A percentile compares a stretch with the other conserved stretches of the same genome.
phyloP scores from a whole-genome alignment of 2,329 filamentous ascomycete species.

The Mycosphaerella arachidis region DNA sequence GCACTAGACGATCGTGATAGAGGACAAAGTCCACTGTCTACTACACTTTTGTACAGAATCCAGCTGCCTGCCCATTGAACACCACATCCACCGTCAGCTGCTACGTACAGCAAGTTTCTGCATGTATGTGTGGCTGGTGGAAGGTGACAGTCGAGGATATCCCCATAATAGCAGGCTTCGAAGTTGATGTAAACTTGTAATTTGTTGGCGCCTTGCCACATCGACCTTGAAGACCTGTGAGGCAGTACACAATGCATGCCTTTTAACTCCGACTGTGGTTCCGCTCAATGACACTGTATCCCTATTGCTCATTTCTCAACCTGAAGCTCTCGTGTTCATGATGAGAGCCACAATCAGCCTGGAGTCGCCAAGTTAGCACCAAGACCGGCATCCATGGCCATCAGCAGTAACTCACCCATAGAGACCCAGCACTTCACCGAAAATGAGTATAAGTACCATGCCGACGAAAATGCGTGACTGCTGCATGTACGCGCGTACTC shows the following conservation, averaged over 20 bases:
- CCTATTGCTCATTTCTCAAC: slow-evolving; percentile 13
- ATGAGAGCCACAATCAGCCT: slow-evolving; percentile 91
- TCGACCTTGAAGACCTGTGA: neutral
- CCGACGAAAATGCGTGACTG: slow-evolving; percentile 95
- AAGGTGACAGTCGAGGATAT: neutral
- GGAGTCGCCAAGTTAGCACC: slow-evolving; percentile 3
- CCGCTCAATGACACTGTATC: neutral
- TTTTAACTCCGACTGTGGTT: neutral
- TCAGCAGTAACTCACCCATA: slow-evolving; percentile 67
- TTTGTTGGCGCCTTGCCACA: neutral
- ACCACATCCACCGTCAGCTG: neutral
- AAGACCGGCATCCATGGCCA: neutral
- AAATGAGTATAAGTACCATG: slow-evolving; percentile 98
- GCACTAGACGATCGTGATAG: neutral
- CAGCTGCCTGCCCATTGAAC: slow-evolving; percentile 3
- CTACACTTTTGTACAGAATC: slow-evolving; percentile 2
- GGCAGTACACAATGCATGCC: neutral
- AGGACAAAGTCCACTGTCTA: neutral
- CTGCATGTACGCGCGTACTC: slow-evolving; percentile 91
- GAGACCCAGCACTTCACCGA: slow-evolving; percentile 92
- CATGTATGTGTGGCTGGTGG: neutral
- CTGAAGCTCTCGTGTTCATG: slow-evolving; percentile 62
- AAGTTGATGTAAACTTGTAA: neutral
- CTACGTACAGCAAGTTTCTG: neutral
- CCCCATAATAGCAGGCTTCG: neutral